Conservation (phyloP, 2,329 filamentous ascomycete genomes). For the Mycosphaerella sp. region DNA sequence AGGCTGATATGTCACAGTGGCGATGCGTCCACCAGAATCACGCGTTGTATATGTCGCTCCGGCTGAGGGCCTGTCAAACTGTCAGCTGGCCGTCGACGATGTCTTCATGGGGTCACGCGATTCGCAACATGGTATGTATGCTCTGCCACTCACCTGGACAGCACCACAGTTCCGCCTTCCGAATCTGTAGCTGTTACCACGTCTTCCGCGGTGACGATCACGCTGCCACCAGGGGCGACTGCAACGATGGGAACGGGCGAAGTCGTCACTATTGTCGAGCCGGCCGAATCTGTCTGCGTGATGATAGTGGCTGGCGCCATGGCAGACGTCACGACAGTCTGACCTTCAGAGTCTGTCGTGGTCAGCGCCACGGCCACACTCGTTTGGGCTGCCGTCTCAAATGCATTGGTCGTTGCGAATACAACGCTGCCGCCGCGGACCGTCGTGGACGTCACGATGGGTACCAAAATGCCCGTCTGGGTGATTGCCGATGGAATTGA, state of each 20-base stretch:
- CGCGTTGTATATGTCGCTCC: conserved; percentile 42
- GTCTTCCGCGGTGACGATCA: conserved; percentile 31
- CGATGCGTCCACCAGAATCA: conserved; percentile 36
- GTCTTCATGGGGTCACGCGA: background rate
- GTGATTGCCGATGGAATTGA: conserved; percentile 5
- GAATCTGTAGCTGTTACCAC: conserved; percentile 37
- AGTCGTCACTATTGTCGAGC: conserved; percentile 34
- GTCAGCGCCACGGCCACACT: conserved; percentile 29
- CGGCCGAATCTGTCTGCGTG: conserved; percentile 37
- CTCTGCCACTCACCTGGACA: conserved; percentile 20
- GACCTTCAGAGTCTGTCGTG: conserved; percentile 29
- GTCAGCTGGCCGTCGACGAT: background rate
- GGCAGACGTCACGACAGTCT: conserved; percentile 32
- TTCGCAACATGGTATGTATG: background rate
- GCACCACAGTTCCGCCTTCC: conserved; percentile 35
- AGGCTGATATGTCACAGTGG: conserved; percentile 45
- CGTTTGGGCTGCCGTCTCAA: conserved; percentile 30
- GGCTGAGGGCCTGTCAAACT: conserved; percentile 12
- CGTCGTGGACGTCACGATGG: conserved; percentile 36
- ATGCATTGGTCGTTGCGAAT: conserved; percentile 35
- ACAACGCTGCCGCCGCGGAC: conserved; percentile 34
- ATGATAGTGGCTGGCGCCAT: conserved; percentile 37
- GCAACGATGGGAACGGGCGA: conserved; percentile 36
- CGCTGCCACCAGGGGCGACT: conserved; percentile 34
- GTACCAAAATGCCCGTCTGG: conserved; percentile 36